These are phyloP conservation scores for Colletotrichum eleusines DNA, from an alignment of 2,329 filamentous ascomycete genomes.

Conservation along the genomic window DNA sequence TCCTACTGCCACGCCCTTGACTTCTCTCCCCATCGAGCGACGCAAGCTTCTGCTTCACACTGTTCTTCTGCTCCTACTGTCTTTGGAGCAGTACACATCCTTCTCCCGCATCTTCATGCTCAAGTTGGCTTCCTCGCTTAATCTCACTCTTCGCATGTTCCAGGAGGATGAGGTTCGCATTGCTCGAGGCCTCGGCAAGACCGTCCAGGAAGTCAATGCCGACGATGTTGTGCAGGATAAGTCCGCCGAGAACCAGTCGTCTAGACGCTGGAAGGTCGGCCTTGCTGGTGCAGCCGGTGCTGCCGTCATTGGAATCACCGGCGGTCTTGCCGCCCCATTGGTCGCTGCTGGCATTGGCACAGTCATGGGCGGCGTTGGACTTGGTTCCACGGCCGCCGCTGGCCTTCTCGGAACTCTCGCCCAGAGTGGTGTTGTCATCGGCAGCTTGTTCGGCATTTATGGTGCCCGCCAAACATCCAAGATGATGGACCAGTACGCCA, in stretches of 20 bases:
- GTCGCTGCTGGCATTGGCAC: constrained; percentile 83
- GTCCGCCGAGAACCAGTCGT: constrained; percentile 71
- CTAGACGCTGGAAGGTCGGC: constrained; percentile 80
- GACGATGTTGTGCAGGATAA: constrained; percentile 50
- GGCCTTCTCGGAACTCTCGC: constrained; percentile 84
- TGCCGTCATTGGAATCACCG: constrained; percentile 77
- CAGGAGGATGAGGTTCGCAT: constrained; percentile 81
- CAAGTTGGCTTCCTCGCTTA: constrained; percentile 76
- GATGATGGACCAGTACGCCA: constrained; percentile 89
- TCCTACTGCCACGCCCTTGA: constrained; percentile 71
- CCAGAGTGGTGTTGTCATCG: constrained; percentile 83
- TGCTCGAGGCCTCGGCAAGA: constrained; percentile 78
- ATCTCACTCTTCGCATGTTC: constrained; percentile 73
- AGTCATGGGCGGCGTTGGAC: constrained; percentile 80
- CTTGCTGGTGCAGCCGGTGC: constrained; percentile 60
- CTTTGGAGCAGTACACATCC: constrained; percentile 81
- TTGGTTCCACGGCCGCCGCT: constrained; percentile 80
- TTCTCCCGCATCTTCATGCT: constrained; percentile 80
- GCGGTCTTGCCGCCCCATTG: constrained; percentile 81
- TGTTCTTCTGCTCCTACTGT: constrained; percentile 78
- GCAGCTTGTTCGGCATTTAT: constrained; percentile 92
- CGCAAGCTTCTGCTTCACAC: constrained; percentile 78
- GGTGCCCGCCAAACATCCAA: constrained; percentile 84
- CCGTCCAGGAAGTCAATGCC: constrained; percentile 66
- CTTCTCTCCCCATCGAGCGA: constrained; percentile 69